phyloP scores from a whole-genome alignment of 768 basidiomycete genomes.

The Suillus subluteus region DNA sequence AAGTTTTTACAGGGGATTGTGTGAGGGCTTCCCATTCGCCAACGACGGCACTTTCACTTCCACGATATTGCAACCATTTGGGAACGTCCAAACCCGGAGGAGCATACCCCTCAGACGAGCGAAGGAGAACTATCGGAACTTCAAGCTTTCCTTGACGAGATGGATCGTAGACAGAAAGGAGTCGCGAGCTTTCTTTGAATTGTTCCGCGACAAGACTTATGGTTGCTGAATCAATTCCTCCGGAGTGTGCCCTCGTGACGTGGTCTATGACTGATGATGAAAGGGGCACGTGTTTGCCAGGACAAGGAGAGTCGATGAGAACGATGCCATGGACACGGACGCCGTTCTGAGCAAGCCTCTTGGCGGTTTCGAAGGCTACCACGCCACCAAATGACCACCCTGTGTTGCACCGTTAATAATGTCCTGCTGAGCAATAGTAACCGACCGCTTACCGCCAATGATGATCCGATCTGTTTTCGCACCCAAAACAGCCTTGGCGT shows the following conservation, averaged over 20 bases:
- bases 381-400: constrained; percentile 85
- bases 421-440: constrained; percentile 20
- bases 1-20: constrained; percentile 40
- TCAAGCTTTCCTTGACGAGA: constrained; percentile 22
- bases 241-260: constrained; percentile 39
- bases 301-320: constrained; percentile 70
- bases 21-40: constrained; percentile 53
- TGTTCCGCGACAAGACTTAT: constrained; percentile 46
- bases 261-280: constrained; percentile 55
- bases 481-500: constrained; percentile 34
- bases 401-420: constrained; percentile 25
- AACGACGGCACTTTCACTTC: constrained; percentile 34
- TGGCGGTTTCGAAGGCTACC: constrained; percentile 66
- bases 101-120: constrained; percentile 52
- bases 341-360: constrained; percentile 45
- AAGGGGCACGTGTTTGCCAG: constrained; percentile 54
- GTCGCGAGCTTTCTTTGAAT: constrained; percentile 49
- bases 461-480: constrained; percentile 9
- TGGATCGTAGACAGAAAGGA: constrained; percentile 54
- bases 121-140: constrained; percentile 51
- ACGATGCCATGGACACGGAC: constrained; percentile 57
- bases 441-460: constrained; percentile 18
- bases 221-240: constrained; percentile 34
- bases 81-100: constrained; percentile 42
- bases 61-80: constrained; percentile 55